A percentile compares a stretch with the other conserved stretches of the same genome.
Evolutionary conservation across 2,329 filamentous ascomycete genomes (phyloP).

Genomic region (Fusarium verrucosum): DNA sequence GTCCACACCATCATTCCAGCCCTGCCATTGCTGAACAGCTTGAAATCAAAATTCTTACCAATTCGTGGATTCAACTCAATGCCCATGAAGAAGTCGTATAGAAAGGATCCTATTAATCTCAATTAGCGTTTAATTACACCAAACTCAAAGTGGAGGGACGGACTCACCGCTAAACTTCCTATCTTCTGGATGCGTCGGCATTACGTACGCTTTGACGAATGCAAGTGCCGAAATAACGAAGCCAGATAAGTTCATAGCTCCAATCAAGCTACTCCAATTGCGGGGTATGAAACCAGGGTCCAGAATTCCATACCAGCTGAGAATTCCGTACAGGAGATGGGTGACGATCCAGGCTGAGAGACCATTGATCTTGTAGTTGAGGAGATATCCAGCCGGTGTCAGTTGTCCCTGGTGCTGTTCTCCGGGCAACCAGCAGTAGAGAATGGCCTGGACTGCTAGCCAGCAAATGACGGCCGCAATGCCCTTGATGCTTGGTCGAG

Average conservation of each 20-base stretch:
- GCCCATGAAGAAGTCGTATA: conserved; percentile 59
- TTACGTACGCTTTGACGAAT: conserved; percentile 52
- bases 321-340: conserved; percentile 45
- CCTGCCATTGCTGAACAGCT: conserved; percentile 58
- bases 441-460: conserved; percentile 25
- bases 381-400: conserved; percentile 55
- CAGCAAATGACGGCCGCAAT: conserved; percentile 18
- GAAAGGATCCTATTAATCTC: conserved; percentile 43
- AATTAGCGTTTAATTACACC: conserved; percentile 5
- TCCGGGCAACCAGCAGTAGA: conserved; percentile 25
- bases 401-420: conserved; percentile 49
- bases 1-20: conserved; percentile 60
- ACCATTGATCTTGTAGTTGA: conserved; percentile 56
- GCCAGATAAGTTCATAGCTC: conserved; percentile 50
- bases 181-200: conserved; percentile 53
- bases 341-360: conserved; percentile 53
- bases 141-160: neutral
- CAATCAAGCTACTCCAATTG: conserved; percentile 54
- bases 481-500: conserved; percentile 27
- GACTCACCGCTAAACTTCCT: conserved; percentile 54
- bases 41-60: conserved; percentile 55
- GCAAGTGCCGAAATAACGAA: conserved; percentile 43
- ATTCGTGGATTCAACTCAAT: conserved; percentile 58
- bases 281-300: conserved; percentile 54
- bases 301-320: conserved; percentile 45